Evolutionary conservation across 2,329 filamentous ascomycete genomes (phyloP).

Genomic region (Alternaria sp.): DNA sequence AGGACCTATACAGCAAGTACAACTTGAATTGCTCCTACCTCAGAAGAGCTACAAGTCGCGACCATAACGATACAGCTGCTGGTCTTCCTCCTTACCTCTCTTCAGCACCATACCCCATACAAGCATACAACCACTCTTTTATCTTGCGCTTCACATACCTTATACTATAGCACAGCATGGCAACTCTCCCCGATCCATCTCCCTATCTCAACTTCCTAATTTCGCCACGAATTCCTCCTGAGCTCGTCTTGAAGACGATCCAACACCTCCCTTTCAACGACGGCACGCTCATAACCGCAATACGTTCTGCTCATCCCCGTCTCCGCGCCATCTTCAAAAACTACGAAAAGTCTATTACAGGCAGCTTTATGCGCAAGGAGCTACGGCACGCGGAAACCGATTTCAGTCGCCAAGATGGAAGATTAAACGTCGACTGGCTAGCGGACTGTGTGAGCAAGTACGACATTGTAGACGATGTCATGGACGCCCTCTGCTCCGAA

Average conservation of each 20-base stretch:
- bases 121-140: not conserved
- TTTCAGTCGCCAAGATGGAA: constrained; percentile 29
- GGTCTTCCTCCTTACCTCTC: not conserved
- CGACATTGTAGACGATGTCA: constrained; percentile 43
- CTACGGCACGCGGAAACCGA: constrained; percentile 41
- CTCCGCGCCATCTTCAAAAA: constrained; percentile 28
- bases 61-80: not conserved
- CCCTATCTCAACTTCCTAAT: constrained; percentile 18
- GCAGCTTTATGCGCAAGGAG: constrained; percentile 33
- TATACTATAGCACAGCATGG: constrained; percentile 22
- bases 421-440: constrained; percentile 36
- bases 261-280: constrained; percentile 37
- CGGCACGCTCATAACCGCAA: constrained; percentile 28
- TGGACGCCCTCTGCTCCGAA: constrained; percentile 38
- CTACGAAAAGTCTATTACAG: constrained; percentile 40
- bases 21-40: constrained; percentile 3
- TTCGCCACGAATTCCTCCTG: constrained; percentile 34
- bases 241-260: constrained; percentile 39
- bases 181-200: not conserved
- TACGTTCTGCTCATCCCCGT: constrained; percentile 30
- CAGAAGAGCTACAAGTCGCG: constrained; percentile 1
- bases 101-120: not conserved
- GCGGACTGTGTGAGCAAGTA: constrained; percentile 39
- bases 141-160: not conserved
- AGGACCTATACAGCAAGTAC: not conserved